Percentiles rank a stretch among this genome's conserved stretches.
Evolutionary conservation across 495 filamentous ascomycete species (phyloP).

Genomic region (Parathielavia appendiculata): DNA sequence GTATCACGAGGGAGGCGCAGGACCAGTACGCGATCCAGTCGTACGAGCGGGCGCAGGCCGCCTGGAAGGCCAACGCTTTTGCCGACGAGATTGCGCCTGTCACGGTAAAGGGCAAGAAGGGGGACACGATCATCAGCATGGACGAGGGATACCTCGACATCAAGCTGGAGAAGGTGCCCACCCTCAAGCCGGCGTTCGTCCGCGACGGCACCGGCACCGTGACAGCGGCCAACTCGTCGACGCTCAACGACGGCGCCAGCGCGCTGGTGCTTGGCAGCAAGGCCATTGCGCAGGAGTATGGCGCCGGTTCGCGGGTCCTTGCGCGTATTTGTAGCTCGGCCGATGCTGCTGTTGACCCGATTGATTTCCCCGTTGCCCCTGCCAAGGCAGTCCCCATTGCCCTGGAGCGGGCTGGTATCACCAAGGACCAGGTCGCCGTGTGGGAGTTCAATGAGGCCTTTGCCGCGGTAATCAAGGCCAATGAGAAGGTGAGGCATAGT

Average conservation of each 20-base stretch:
- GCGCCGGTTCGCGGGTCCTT: conserved; percentile 64
- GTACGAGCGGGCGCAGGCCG: conserved; percentile 80
- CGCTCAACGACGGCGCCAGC: conserved; percentile 89
- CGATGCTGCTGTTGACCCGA: conserved; percentile 87
- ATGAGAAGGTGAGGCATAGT: conserved; percentile 62
- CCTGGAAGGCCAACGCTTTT: conserved; percentile 78
- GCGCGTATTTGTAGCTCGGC: conserved; percentile 80
- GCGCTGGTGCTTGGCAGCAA: conserved; percentile 81
- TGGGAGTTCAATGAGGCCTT: conserved; percentile 99
- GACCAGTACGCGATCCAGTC: conserved; percentile 85
- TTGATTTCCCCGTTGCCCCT: conserved; percentile 93
- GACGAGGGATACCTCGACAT: conserved; percentile 87
- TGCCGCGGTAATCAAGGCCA: conserved; percentile 91
- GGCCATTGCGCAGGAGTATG: conserved; percentile 70
- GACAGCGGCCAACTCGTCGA: conserved; percentile 88
- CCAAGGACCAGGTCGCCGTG: conserved; percentile 78
- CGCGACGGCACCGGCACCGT: conserved; percentile 81
- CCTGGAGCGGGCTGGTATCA: conserved; percentile 82
- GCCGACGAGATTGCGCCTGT: conserved; percentile 83
- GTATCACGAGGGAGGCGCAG: conserved; percentile 75
- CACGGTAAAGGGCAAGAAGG: conserved; percentile 77
- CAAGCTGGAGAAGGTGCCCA: conserved; percentile 76
- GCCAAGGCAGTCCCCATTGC: conserved; percentile 88
- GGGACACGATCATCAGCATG: conserved; percentile 66
- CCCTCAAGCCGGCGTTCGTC: conserved; percentile 85